These are phyloP conservation scores for Annulohypoxylon moriforme DNA, from an alignment of 495 filamentous ascomycete species.

Conservation along the genomic window DNA sequence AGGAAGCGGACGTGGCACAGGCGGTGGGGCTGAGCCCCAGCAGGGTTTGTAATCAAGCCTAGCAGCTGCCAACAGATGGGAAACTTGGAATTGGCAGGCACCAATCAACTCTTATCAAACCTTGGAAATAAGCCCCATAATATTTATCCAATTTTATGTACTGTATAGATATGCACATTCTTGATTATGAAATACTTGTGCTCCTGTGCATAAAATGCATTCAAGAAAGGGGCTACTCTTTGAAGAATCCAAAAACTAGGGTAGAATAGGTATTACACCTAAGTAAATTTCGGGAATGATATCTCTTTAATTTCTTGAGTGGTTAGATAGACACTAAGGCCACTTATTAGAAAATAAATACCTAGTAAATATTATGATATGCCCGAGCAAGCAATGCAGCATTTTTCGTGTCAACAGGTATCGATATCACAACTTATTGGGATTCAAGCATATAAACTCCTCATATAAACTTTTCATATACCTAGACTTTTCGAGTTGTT, in stretches of 20 bases:
- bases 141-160: neutral
- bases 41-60: neutral
- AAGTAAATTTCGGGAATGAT: too few species aligned
- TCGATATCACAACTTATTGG: too few species aligned
- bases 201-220: neutral
- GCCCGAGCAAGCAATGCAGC: too few species aligned
- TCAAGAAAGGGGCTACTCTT: neutral
- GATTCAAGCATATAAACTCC: too few species aligned
- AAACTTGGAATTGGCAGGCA: neutral
- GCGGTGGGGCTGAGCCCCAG: constrained; percentile 4
- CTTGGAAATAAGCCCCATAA: neutral
- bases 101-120: neutral
- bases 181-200: neutral
- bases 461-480: too few species aligned
- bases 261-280: too few species aligned
- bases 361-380: too few species aligned
- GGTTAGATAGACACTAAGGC: too few species aligned
- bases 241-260: neutral
- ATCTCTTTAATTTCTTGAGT: too few species aligned
- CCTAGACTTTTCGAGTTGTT: too few species aligned
- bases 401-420: too few species aligned
- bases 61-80: neutral
- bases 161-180: neutral
- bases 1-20: neutral
- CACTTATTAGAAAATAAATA: too few species aligned